Percentiles rank a stretch among this genome's conserved stretches.
Evolutionary conservation across 2,329 filamentous ascomycete genomes (phyloP).

Genomic region (Cercospora sesami): DNA sequence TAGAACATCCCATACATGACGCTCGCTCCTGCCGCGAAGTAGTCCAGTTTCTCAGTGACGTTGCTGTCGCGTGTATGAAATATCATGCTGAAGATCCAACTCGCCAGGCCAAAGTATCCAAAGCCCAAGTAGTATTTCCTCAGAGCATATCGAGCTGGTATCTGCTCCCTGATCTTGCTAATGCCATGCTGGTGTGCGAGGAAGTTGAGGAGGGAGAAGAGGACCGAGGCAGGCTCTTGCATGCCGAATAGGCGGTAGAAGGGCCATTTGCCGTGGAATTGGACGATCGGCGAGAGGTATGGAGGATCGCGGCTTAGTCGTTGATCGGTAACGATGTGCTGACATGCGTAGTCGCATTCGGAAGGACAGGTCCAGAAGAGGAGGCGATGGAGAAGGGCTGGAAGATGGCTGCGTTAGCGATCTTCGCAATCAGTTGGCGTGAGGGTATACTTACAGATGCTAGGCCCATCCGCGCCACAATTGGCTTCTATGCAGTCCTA

Average conservation of each 20-base stretch:
- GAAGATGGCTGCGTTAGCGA: background rate
- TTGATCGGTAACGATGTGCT: slow-evolving; percentile 79
- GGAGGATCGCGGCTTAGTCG: slow-evolving; percentile 66
- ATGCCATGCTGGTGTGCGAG: slow-evolving; percentile 80
- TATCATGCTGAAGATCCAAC: slow-evolving; percentile 85
- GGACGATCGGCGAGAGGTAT: slow-evolving; percentile 68
- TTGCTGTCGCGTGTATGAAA: slow-evolving; percentile 90
- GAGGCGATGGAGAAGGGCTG: slow-evolving; percentile 80
- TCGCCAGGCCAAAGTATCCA: slow-evolving; percentile 75
- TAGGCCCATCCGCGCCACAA: slow-evolving; percentile 66
- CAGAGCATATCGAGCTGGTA: slow-evolving; percentile 73
- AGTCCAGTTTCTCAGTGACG: slow-evolving; percentile 89
- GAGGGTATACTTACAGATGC: slow-evolving; percentile 63
- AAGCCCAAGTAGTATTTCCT: slow-evolving; percentile 78
- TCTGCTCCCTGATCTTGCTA: slow-evolving; percentile 63
- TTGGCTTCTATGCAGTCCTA: slow-evolving; percentile 81
- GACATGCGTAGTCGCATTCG: slow-evolving; percentile 98
- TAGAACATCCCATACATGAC: slow-evolving; percentile 93
- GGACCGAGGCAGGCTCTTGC: slow-evolving; percentile 90
- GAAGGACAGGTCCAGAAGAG: slow-evolving; percentile 88
- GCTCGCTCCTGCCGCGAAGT: slow-evolving; percentile 86
- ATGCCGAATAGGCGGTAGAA: slow-evolving; percentile 87
- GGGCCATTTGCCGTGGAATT: slow-evolving; percentile 99
- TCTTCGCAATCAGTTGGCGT: slow-evolving; percentile 6
- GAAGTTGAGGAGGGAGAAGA: slow-evolving; percentile 92